Percentiles rank a stretch among this genome's conserved stretches.
Evolutionary conservation across 139 green algal genomes (phyloP).

Genomic region (Bryopsis sp.): DNA sequence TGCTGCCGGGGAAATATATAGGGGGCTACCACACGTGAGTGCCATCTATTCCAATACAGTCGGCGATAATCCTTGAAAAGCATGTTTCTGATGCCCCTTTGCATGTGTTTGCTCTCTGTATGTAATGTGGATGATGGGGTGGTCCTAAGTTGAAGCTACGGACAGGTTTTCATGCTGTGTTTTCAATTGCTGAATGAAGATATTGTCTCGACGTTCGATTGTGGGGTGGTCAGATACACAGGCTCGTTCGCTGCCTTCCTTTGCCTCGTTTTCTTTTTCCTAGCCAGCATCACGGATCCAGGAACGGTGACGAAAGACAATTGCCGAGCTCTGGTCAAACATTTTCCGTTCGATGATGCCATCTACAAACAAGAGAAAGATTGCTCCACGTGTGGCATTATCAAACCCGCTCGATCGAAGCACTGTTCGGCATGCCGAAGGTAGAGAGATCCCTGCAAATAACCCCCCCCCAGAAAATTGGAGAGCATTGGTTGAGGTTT

Average conservation of each 20-base stretch:
- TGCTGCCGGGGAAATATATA: conserved; percentile 37
- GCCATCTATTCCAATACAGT: no score
- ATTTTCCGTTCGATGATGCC: conserved; percentile 15
- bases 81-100: no score
- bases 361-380: conserved; percentile 19
- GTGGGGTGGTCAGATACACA: conserved; percentile 22
- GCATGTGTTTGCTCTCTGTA: neutral
- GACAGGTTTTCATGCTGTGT: neutral
- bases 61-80: no score
- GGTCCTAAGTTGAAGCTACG: neutral
- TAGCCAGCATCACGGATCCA: conserved; percentile 33
- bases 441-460: conserved; percentile 16
- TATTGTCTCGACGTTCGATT: neutral
- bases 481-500: neutral
- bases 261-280: conserved; percentile 25
- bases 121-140: neutral
- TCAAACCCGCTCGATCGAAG: conserved; percentile 49
- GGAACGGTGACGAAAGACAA: conserved; percentile 29
- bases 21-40: conserved; percentile 35
- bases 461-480: neutral
- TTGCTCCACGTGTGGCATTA: conserved; percentile 44
- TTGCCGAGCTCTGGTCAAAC: conserved; percentile 5
- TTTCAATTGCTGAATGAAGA: neutral
- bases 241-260: conserved; percentile 25
- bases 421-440: conserved; percentile 45